Evolutionary conservation across 768 basidiomycete genomes (phyloP), one percentile per base, ranked within the genome.

Genomic region (Agaricus sinodeliciosus): DNA sequence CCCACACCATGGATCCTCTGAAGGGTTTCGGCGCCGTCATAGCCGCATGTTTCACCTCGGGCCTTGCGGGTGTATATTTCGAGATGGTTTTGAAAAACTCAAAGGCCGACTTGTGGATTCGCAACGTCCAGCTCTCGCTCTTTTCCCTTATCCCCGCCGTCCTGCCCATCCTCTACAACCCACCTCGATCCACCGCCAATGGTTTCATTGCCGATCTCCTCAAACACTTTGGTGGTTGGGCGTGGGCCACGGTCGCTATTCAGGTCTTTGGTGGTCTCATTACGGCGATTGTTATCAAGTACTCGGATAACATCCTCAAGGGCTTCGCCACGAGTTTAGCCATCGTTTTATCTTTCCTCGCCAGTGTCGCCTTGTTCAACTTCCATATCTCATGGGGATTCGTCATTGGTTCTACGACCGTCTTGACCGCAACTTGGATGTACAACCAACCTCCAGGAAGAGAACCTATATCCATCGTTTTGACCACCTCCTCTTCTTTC

Each of bases 301-400:
- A 97, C 64, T 89, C 90, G 51, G 92, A 94, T 69, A 97, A 96
- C 65, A 91, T 90, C 60, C 74, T 91, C 62, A 95, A 96, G 65
- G 95, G 95, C n/a, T 99, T 99, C 62, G 95, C 95, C 4, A 99
- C 95, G 2, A 87, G 84, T 57, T 77, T 98, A 40, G 89, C 88
- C 57, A 99, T 98, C 70, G 84, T 98, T 52, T 72, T 98, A 37
- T 94, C 93, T 48, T 99, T 95, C 81, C 80, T 95, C 55, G 92
- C 94, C 1, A 90, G 87, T 42, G 91, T 98, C 57, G 81, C 80
- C 27, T 78, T 98, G 42, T 99, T 99, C 72, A 79, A 90, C 63
- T 96, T 95, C 67, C 72, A 75, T 34, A 89, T 98, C 64, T 95
- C 95, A 2, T 77, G 82, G 9, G 80, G 85, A 1, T 98, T 99